Conservation (phyloP, 2,329 filamentous ascomycete genomes). For the Emmonsiellopsis sp. region DNA sequence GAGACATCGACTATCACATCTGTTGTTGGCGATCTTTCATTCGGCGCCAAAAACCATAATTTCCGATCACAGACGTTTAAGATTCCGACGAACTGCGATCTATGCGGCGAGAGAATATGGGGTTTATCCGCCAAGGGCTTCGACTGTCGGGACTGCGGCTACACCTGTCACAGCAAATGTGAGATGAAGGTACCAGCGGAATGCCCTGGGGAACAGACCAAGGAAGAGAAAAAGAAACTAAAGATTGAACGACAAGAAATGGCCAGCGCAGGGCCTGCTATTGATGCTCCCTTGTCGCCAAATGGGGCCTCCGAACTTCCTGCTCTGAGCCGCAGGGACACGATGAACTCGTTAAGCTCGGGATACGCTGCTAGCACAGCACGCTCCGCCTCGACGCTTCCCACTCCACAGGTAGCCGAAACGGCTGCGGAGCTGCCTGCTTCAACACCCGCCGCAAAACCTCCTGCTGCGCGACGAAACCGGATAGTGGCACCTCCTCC, state of each 20-base stretch:
- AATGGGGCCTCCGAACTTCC: slow-evolving; percentile 50
- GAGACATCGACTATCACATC: slow-evolving; percentile 89
- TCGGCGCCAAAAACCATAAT: slow-evolving; percentile 89
- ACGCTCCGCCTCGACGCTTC: slow-evolving; percentile 59
- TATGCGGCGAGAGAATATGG: slow-evolving; percentile 96
- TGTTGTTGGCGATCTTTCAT: slow-evolving; percentile 81
- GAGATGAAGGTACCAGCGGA: slow-evolving; percentile 97
- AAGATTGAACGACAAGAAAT: slow-evolving; percentile 77
- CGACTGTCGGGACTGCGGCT: slow-evolving; percentile 91
- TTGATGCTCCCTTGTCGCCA: slow-evolving; percentile 19
- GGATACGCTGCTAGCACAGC: slow-evolving; percentile 74
- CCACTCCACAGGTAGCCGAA: slow-evolving; percentile 41
- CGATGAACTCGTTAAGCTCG: slow-evolving; percentile 82
- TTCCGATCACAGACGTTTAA: slow-evolving; percentile 99
- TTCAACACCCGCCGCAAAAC: slow-evolving; percentile 24
- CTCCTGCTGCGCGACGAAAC: slow-evolving; percentile 41
- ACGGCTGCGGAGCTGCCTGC: slow-evolving; percentile 31
- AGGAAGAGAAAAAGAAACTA: slow-evolving; percentile 90
- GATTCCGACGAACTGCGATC: slow-evolving; percentile 95
- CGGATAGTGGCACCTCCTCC: slow-evolving; percentile 84
- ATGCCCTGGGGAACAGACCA: slow-evolving; percentile 85
- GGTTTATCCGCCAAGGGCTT: slow-evolving; percentile 93
- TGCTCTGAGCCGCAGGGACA: slow-evolving; percentile 67
- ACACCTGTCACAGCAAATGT: slow-evolving; percentile 97
- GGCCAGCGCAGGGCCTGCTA: slow-evolving; percentile 47